Percentiles rank a stretch among this genome's conserved stretches.
Evolutionary conservation across 2,329 filamentous ascomycete species (phyloP).

Genomic region (Colletotrichum shisoi): DNA sequence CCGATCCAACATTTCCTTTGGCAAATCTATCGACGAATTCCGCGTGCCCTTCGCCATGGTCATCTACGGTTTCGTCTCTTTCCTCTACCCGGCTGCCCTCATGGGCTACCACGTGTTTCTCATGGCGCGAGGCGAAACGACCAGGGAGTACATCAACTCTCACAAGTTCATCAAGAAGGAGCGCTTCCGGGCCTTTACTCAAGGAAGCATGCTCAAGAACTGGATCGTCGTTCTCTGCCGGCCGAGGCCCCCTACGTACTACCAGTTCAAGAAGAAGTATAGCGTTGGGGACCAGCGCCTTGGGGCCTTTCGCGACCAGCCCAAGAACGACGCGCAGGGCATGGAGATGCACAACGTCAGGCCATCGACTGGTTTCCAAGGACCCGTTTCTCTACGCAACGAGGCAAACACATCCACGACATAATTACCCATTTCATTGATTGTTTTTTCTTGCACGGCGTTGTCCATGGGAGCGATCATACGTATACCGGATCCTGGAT

Average conservation of each 20-base stretch:
- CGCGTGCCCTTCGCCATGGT: constrained; percentile 87
- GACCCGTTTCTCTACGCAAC: constrained; percentile 58
- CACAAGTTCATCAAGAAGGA: constrained; percentile 95
- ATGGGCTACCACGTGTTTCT: constrained; percentile 91
- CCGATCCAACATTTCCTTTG: constrained; percentile 71
- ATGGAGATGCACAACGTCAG: constrained; percentile 78
- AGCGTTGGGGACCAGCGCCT: constrained; percentile 85
- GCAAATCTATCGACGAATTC: constrained; percentile 71
- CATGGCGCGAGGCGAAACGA: constrained; percentile 90
- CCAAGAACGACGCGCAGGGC: constrained; percentile 59
- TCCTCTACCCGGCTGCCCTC: constrained; percentile 82
- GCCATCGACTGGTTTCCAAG: constrained; percentile 60
- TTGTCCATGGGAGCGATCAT: constrained; percentile 34
- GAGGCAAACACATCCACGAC: constrained; percentile 40
- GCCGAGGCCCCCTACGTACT: constrained; percentile 85
- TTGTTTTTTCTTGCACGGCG: constrained; percentile 24
- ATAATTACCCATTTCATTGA: constrained; percentile 24
- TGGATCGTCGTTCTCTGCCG: constrained; percentile 82
- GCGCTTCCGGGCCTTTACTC: constrained; percentile 87
- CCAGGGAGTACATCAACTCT: constrained; percentile 92
- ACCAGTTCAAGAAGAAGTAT: constrained; percentile 82
- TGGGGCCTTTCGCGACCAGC: constrained; percentile 56
- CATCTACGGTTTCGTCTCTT: constrained; percentile 78
- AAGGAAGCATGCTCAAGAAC: constrained; percentile 77
- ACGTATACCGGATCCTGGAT: constrained; percentile 34